Conservation (phyloP, 164 flowering plant genomes). For the Santalum album region DNA sequence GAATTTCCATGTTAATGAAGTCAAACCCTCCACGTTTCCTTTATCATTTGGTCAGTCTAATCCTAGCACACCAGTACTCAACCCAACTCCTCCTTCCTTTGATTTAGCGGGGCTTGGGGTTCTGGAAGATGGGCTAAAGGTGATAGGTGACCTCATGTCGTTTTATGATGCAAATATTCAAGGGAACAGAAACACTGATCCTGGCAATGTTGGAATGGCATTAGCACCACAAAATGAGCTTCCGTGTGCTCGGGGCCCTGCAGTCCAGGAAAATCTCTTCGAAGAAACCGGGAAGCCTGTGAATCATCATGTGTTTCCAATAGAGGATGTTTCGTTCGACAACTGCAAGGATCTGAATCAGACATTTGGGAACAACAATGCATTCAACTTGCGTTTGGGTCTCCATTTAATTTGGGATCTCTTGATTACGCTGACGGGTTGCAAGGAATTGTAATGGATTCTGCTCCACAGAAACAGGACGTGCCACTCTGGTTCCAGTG, state of each 20-base stretch:
- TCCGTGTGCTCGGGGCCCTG: too few species aligned
- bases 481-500: conserved; percentile 41
- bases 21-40: conserved; percentile 30
- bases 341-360: conserved; percentile 31
- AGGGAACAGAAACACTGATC: conserved; percentile 18
- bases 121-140: conserved; percentile 60
- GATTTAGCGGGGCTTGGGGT: conserved; percentile 38
- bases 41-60: conserved; percentile 28
- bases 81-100: conserved; percentile 17
- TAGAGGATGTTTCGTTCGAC: conserved; percentile 33
- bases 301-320: conserved; percentile 22
- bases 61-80: conserved; percentile 10
- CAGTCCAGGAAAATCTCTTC: conserved; percentile 22
- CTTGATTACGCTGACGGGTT: conserved; percentile 21
- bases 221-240: conserved; percentile 19
- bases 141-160: conserved; percentile 54
- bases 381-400: conserved; percentile 27
- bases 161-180: conserved; percentile 46
- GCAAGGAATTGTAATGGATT: conserved; percentile 12
- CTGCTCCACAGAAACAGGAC: conserved; percentile 32
- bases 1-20: conserved; percentile 25
- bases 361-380: conserved; percentile 21
- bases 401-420: conserved; percentile 39
- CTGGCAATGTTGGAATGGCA: conserved; percentile 11
- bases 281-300: conserved; percentile 22